Conservation (phyloP, 495 filamentous ascomycete genomes). For the Aspergillus haitiensis region DNA sequence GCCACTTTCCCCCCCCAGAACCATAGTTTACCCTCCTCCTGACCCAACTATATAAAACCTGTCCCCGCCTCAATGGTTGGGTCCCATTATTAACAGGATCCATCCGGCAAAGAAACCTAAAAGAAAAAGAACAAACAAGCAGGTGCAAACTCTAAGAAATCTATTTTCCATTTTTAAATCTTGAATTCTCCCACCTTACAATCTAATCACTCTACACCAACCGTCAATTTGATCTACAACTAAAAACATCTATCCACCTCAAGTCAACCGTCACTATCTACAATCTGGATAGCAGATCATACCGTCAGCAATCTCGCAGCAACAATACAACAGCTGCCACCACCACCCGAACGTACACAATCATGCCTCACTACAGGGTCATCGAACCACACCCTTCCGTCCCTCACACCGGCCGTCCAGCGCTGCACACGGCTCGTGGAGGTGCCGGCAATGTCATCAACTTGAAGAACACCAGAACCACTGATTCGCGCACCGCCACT, state of each 20-base stretch:
- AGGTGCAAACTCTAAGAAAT: slow-evolving; percentile 2
- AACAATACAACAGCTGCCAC: no score
- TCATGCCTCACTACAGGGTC: slow-evolving; percentile 59
- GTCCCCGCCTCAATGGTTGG: slow-evolving; percentile 28
- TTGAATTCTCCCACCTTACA: not conserved
- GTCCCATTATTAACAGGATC: slow-evolving; percentile 11
- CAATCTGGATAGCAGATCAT: no score
- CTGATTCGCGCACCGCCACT: slow-evolving; percentile 49
- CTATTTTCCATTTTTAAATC: not conserved
- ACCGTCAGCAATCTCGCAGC: no score
- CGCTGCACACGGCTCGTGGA: slow-evolving; percentile 76
- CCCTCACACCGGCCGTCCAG: slow-evolving; percentile 56
- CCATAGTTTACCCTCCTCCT: slow-evolving; percentile 15
- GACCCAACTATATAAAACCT: slow-evolving; percentile 23
- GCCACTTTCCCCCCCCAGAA: slow-evolving; percentile 20
- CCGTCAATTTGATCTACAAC: no score
- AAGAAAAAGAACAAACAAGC: slow-evolving; percentile 20
- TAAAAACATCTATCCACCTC: no score
- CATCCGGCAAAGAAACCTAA: slow-evolving; percentile 16
- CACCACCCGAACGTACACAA: no score
- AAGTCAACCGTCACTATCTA: no score
- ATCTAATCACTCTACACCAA: slow-evolving; percentile 2
- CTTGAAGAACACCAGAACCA: slow-evolving; percentile 66
- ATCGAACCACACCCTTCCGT: slow-evolving; percentile 80
- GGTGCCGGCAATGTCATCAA: slow-evolving; percentile 79